Conservation (phyloP, 225 moss, liverwort and hornwort species). For the Lunularia cruciata region DNA sequence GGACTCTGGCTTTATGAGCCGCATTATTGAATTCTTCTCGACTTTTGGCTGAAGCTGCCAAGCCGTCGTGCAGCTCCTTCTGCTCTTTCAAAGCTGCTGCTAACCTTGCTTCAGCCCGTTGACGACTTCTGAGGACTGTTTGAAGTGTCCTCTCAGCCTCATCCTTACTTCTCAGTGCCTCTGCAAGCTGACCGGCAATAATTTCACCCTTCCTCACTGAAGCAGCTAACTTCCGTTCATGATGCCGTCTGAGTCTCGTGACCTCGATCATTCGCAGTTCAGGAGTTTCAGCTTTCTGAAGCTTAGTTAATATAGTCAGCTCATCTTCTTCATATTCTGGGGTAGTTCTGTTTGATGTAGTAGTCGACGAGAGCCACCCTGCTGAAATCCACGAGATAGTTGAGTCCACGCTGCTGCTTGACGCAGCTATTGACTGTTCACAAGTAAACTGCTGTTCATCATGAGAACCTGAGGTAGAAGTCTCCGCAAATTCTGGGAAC, state of each 20-base stretch:
- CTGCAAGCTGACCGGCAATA: conserved; percentile 59
- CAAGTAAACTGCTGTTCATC: conserved; percentile 27
- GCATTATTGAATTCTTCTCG: conserved; percentile 70
- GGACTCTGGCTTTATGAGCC: conserved; percentile 64
- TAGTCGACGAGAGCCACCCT: conserved; percentile 14
- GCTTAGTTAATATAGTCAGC: conserved; percentile 46
- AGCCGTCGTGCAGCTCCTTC: conserved; percentile 61
- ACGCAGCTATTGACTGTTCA: conserved; percentile 33
- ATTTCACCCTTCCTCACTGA: conserved; percentile 66
- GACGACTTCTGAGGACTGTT: conserved; percentile 55
- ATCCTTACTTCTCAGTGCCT: conserved; percentile 63
- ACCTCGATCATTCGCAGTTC: conserved; percentile 63
- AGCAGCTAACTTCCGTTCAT: conserved; percentile 75
- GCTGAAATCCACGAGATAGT: conserved; percentile 18
- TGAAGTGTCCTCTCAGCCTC: conserved; percentile 61
- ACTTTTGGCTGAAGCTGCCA: conserved; percentile 52
- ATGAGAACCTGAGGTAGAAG: conserved; percentile 38
- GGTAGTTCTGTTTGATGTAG: conserved; percentile 6
- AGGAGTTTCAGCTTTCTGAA: conserved; percentile 61
- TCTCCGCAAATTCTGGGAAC: conserved; percentile 42
- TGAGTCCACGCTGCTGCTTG: conserved; percentile 28
- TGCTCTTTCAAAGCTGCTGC: conserved; percentile 61
- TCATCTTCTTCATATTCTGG: conserved; percentile 36
- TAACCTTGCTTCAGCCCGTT: conserved; percentile 74
- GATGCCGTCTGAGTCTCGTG: conserved; percentile 55